Conservation (phyloP, 495 filamentous ascomycete species). For the Neurospora sp. region DNA sequence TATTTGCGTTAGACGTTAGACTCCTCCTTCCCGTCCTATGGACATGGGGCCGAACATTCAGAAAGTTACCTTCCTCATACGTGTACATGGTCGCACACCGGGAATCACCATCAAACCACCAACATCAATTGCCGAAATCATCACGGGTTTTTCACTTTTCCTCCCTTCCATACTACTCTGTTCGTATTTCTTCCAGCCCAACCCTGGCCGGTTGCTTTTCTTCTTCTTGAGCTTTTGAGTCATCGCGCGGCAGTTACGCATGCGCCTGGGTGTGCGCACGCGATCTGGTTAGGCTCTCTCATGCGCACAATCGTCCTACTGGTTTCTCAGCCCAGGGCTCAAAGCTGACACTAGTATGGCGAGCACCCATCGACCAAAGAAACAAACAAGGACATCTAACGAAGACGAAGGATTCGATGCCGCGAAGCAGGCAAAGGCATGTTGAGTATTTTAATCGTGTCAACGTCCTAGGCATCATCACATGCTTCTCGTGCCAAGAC, state of each 20-base stretch:
- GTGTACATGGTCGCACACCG: conserved; percentile 16
- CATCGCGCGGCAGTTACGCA: neutral
- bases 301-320: neutral
- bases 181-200: neutral
- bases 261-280: conserved; percentile 2
- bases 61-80: conserved; percentile 6
- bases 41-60: neutral
- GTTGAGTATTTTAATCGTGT: neutral
- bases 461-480: neutral
- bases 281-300: neutral
- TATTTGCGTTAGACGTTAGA: neutral
- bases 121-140: neutral
- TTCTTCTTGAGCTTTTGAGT: neutral
- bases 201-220: neutral
- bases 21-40: neutral
- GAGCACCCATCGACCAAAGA: neutral
- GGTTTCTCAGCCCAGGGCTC: neutral
- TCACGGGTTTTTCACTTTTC: neutral
- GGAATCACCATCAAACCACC: conserved; percentile 7
- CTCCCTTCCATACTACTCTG: neutral
- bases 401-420: conserved; percentile 15
- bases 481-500: neutral
- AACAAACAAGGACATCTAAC: neutral
- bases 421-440: conserved; percentile 14
- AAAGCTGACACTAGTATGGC: conserved; percentile 14